Evolutionary conservation across 768 basidiomycete genomes (phyloP).

Genomic region (Pleurotus salmoneostramineus): DNA sequence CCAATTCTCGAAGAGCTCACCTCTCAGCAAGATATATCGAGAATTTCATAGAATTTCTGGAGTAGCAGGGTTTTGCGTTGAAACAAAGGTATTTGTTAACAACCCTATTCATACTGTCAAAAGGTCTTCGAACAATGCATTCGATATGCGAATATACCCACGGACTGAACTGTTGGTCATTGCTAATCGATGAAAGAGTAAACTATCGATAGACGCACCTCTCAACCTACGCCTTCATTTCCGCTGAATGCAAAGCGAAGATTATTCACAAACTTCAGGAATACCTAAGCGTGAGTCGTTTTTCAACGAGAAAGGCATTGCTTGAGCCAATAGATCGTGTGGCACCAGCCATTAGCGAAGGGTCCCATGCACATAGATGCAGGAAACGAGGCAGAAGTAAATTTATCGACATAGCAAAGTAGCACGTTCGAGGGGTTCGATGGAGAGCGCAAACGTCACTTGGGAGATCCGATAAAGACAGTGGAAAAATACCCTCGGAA

Average conservation of each 20-base stretch:
- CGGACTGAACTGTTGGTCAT: background rate
- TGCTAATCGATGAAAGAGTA: background rate
- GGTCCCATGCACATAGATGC: background rate
- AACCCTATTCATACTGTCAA: background rate
- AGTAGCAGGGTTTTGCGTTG: background rate
- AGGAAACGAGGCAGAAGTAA: background rate
- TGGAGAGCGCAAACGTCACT: background rate
- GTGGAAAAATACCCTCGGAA: background rate
- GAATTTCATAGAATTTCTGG: too few species aligned
- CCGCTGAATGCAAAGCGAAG: background rate
- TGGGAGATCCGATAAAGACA: background rate
- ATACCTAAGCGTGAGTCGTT: background rate
- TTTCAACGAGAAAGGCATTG: background rate
- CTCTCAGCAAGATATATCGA: too few species aligned
- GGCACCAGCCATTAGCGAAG: background rate
- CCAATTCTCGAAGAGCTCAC: background rate
- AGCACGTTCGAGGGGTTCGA: background rate
- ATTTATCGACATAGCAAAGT: background rate
- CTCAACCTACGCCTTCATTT: background rate
- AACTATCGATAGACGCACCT: background rate
- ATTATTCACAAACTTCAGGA: background rate
- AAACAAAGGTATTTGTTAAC: background rate
- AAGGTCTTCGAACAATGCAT: too few species aligned
- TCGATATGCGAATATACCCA: background rate
- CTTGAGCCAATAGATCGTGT: background rate